A percentile compares a stretch with the other conserved stretches of the same genome.
phyloP scores from a whole-genome alignment of 108 stramenopile species.

The Chaetoceros muelleri region DNA sequence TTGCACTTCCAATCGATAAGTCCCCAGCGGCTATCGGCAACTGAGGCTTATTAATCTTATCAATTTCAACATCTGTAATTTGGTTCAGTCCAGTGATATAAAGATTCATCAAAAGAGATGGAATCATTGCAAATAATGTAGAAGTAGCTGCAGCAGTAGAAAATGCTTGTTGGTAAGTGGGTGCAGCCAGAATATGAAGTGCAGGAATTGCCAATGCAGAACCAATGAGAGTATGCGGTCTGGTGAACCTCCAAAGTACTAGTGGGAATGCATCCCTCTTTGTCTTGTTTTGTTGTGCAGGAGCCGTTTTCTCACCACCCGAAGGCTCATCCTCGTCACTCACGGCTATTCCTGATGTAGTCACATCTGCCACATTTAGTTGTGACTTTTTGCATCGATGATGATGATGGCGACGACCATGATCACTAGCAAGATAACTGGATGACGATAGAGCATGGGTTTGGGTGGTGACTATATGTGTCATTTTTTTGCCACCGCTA shows the following conservation, averaged over 20 bases:
- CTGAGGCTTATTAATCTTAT: slow-evolving; percentile 92
- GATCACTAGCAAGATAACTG: no score
- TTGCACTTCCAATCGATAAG: slow-evolving; percentile 43
- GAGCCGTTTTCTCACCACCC: no score
- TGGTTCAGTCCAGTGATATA: slow-evolving; percentile 97
- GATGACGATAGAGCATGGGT: no score
- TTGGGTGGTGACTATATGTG: no score
- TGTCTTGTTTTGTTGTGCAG: no score
- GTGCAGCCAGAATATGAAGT: slow-evolving; percentile 77
- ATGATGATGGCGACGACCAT: no score
- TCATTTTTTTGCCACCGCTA: no score
- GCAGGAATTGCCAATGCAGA: slow-evolving; percentile 88
- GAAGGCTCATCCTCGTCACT: no score
- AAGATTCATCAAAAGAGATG: slow-evolving; percentile 89
- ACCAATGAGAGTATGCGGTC: slow-evolving; percentile 94
- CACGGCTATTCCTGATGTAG: no score
- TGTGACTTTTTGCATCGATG: no score
- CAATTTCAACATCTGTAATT: slow-evolving; percentile 95
- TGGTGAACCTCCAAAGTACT: slow-evolving; percentile 85
- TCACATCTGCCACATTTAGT: no score
- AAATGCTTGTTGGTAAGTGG: slow-evolving; percentile 42
- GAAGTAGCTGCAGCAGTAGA: slow-evolving; percentile 26
- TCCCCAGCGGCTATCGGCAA: slow-evolving; percentile 85
- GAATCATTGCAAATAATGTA: slow-evolving; percentile 69
- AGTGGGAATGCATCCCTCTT: slow-evolving; percentile 39